These are phyloP conservation scores for Cucurbita pepo DNA, from an alignment of 306 rosid species.

Conservation along the genomic window DNA sequence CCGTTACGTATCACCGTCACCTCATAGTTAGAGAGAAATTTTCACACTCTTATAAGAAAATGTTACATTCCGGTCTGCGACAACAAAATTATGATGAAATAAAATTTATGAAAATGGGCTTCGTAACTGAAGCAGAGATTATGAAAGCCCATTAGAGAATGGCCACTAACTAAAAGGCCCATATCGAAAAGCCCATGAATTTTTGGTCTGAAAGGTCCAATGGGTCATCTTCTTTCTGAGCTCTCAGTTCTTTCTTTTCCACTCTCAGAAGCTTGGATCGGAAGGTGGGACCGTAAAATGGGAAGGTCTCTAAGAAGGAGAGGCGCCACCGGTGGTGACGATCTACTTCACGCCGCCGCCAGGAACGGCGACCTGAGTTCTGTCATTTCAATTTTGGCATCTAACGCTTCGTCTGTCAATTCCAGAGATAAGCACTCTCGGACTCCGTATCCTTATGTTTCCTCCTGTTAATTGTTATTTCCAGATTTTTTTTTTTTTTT, in stretches of 20 bases:
- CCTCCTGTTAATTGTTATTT: background rate
- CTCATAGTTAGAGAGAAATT: too few species aligned
- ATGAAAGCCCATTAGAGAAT: too few species aligned
- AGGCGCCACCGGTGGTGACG: conserved; percentile 15
- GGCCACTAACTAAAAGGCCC: background rate
- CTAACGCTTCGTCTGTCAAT: conserved; percentile 61
- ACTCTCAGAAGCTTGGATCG: background rate
- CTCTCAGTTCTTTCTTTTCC: background rate
- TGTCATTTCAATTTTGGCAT: conserved; percentile 34
- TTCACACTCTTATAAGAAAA: too few species aligned
- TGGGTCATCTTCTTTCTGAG: background rate
- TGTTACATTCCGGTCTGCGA: too few species aligned
- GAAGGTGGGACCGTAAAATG: background rate
- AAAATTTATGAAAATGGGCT: too few species aligned
- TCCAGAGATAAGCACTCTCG: conserved; percentile 41
- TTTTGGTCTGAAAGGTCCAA: background rate
- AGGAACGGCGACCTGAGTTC: conserved; percentile 61
- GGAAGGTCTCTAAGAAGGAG: conserved; percentile 10
- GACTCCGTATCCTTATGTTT: background rate
- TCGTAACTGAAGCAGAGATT: too few species aligned
- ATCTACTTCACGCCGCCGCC: conserved; percentile 64
- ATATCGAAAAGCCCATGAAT: background rate
- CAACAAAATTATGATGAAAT: too few species aligned
- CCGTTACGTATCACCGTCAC: too few species aligned
- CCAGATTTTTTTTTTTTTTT: background rate